Base-by-base conservation (phyloP, 768 basidiomycete genomes). In the Fomitopsis pulvina region DNA sequence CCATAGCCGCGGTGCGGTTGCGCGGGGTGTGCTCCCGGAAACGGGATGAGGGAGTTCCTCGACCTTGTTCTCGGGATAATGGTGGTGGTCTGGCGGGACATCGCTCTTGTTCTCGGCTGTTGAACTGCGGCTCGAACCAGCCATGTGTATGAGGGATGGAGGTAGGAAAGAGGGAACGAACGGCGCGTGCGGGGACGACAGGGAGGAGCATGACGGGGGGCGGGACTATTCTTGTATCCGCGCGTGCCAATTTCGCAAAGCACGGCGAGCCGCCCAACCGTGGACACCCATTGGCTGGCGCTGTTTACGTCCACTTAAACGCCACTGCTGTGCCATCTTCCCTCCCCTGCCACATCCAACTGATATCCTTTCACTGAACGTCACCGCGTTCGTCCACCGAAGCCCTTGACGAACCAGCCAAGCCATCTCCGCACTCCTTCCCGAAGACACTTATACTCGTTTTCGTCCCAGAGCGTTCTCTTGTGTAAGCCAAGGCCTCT, bases 1-100 rank as follows among this genome's bases (percentile, higher is more conserved):
- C 58, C 59, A 60, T 27, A 63, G 56, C 27, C 28, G 51, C n/a
- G n/a, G n/a, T 32, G 55, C 54, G 44, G 52, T 55, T 12, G 53
- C 50, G 52, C 52, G 40, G 43, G 52, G 45, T 30, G 51, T 58
- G 41, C 5, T 47, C 21, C 42, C 46, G n/a, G 57, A 51, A 26
- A 53, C 51, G 26, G 53, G 54, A 18, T 40, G 52, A 1, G 53
- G 57, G 48, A 55, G 52, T 6, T 37, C 32, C 44, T 58, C 57
- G 20, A 37, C 50, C 52, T 49, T 53, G 21, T 55, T 48, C 50
- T 57, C 52, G 20, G 56, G 45, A 48, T 58, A 51, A 25, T 57
- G 52, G 14, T 49, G 40, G 30, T 50, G 51, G 50, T 51, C 54
- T 25, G 51, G 47, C 24, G 49, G 34, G 38, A 52, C 45, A 18